Base-by-base conservation (phyloP, 2,329 filamentous ascomycete genomes). In the Phialophora expanda region DNA sequence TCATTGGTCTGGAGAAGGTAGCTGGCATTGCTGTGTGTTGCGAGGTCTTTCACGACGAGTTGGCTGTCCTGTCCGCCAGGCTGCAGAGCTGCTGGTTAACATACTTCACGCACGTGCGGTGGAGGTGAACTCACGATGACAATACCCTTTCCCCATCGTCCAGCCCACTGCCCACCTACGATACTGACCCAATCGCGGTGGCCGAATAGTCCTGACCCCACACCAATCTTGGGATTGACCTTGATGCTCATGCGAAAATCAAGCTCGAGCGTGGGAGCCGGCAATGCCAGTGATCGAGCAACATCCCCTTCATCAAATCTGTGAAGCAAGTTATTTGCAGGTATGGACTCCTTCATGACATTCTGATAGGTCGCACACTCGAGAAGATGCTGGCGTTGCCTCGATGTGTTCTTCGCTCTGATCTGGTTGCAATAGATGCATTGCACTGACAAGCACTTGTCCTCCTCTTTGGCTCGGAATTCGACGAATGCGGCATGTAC, bases 161-260 rank as follows among this genome's bases (percentile, higher is more conserved):
- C 82, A 55, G 81, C 81, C 82, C 82, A 84, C 69, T 83, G 79
- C 12, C 82, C 82, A 61, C 81, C 81, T 41, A 82, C 74, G 68
- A 82, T 83, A 41, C 79, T 81, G 53, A 84, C 78, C 82, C 82
- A 84, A 67, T 83, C 81, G 48, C 82, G 74, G 61, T 82, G 77
- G n/a, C 82, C 82, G 77, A 80, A 83, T 38, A 83, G 75, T 41
- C 78, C 78, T 22, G 75, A 74, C 3, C 82, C 82, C 17, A 84
- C 77, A 1, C 76, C 74, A 20, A 84, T 80, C 65, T 80, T 80
- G 2, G 82, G 82, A 68, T 84, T 84, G 71, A 84, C 74, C 70
- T 83, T 83, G 62, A 84, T 78, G 71, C 81, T 82, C 77, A 84
- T 83, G 57, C 82, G 81, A 75, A 84, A 84, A 70, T 84, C 82